Evolutionary conservation across 495 filamentous ascomycete genomes (phyloP).

Genomic region (Hypoxylon cercidicola): DNA sequence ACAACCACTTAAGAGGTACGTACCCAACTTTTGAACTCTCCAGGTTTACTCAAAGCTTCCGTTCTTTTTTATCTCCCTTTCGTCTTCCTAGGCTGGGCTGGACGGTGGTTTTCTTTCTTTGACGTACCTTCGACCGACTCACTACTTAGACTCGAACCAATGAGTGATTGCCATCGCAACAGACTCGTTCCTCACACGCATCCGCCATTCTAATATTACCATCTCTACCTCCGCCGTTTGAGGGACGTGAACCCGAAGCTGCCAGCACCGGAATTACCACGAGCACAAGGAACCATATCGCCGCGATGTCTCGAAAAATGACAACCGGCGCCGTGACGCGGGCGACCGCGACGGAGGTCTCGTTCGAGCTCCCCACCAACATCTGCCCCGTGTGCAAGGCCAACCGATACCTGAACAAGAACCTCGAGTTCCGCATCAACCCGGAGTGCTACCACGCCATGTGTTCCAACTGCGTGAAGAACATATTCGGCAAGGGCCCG

Average conservation of each 20-base stretch:
- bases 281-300: too few species aligned
- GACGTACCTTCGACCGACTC: too few species aligned
- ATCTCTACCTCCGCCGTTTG: neutral
- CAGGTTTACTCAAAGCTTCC: too few species aligned
- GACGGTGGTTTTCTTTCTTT: too few species aligned
- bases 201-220: constrained; percentile 11
- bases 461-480: constrained; percentile 94
- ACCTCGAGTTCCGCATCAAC: constrained; percentile 94
- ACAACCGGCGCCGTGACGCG: constrained; percentile 12
- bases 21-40: too few species aligned
- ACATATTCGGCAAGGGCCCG: constrained; percentile 90
- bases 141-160: constrained; percentile 7
- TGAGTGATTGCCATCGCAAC: constrained; percentile 8
- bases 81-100: too few species aligned
- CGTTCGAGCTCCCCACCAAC: constrained; percentile 61
- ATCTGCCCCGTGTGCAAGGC: constrained; percentile 98
- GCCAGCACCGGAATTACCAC: too few species aligned
- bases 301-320: constrained; percentile 48
- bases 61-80: constrained; percentile 1
- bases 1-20: too few species aligned
- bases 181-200: constrained; percentile 5
- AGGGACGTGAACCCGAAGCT: neutral
- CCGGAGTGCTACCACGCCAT: constrained; percentile 99
- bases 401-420: constrained; percentile 89
- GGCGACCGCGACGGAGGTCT: constrained; percentile 15